phyloP scores from a whole-genome alignment of 306 rosid species.

The Begonia loranthoides region DNA sequence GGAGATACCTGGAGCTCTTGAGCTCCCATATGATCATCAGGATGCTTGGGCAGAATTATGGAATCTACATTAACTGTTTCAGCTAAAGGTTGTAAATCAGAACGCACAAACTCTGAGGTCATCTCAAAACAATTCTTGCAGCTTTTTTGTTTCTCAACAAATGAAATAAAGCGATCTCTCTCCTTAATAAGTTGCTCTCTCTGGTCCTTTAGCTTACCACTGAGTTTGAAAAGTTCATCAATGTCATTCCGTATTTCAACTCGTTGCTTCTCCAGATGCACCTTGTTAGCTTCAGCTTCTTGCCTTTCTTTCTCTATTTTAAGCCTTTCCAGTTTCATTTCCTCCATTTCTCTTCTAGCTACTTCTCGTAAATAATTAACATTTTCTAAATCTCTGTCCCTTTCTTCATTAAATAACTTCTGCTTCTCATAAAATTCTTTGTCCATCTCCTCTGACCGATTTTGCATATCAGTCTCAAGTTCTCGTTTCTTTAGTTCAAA shows the following conservation, averaged over 20 bases:
- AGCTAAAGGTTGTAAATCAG: conserved; percentile 44
- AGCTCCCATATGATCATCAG: conserved; percentile 22
- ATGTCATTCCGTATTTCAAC: conserved; percentile 78
- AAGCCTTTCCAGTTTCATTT: conserved; percentile 54
- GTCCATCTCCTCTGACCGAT: conserved; percentile 67
- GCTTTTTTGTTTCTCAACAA: conserved; percentile 52
- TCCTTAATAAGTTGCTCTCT: conserved; percentile 63
- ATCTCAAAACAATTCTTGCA: conserved; percentile 65
- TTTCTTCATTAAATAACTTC: conserved; percentile 61
- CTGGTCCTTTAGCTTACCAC: conserved; percentile 54
- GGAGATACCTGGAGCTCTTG: conserved; percentile 22
- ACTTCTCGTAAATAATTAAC: conserved; percentile 65
- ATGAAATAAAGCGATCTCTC: conserved; percentile 57
- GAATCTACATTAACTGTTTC: conserved; percentile 58
- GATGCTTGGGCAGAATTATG: conserved; percentile 38
- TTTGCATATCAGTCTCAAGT: conserved; percentile 77
- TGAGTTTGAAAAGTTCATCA: conserved; percentile 64
- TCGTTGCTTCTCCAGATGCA: conserved; percentile 59
- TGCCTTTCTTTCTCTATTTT: conserved; percentile 65
- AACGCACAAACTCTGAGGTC: conserved; percentile 60
- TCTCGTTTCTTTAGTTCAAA: conserved; percentile 55
- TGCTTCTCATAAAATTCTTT: conserved; percentile 49
- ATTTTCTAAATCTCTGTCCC: conserved; percentile 53
- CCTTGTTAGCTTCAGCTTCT: conserved; percentile 57
- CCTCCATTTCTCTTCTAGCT: conserved; percentile 83